Percentiles rank a stretch among this genome's conserved stretches.
phyloP scores from a whole-genome alignment of 2,329 filamentous ascomycete species.

The Trichoderma koningii region DNA sequence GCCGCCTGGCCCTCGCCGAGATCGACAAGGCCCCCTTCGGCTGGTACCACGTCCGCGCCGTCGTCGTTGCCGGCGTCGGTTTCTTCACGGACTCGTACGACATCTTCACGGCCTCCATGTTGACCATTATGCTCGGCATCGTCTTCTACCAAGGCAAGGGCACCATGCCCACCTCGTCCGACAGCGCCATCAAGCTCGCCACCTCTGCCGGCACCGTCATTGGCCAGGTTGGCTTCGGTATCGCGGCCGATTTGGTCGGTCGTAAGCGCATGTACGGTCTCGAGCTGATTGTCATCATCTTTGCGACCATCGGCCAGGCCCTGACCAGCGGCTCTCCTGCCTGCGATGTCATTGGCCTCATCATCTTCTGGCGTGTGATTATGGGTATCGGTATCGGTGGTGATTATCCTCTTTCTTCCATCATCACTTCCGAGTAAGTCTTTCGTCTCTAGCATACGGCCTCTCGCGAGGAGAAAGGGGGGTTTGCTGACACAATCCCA shows the following conservation, averaged over 20 bases:
- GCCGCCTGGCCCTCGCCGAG: conserved; percentile 76
- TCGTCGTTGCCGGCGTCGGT: conserved; percentile 77
- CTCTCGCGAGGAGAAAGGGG: not conserved
- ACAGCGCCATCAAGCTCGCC: conserved; percentile 83
- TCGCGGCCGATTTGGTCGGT: conserved; percentile 74
- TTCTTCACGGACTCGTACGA: conserved; percentile 90
- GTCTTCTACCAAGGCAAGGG: conserved; percentile 67
- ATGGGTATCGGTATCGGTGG: conserved; percentile 55
- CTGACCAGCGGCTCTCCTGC: conserved; percentile 64
- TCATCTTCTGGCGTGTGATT: conserved; percentile 80
- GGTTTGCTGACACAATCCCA: not conserved
- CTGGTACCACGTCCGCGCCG: conserved; percentile 80
- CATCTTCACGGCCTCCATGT: conserved; percentile 75
- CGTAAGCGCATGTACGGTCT: conserved; percentile 74
- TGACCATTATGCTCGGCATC: conserved; percentile 75
- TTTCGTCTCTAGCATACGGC: not conserved
- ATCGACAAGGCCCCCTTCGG: conserved; percentile 81
- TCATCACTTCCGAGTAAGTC: conserved; percentile 77
- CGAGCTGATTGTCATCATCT: conserved; percentile 78
- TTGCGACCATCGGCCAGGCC: conserved; percentile 72
- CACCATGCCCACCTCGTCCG: conserved; percentile 65
- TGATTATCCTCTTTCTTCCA: conserved; percentile 79
- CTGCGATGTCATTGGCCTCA: conserved; percentile 63
- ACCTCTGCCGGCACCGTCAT: conserved; percentile 82
- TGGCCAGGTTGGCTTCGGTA: conserved; percentile 79